Percentiles rank a stretch among this genome's conserved stretches.
Evolutionary conservation across 371 early-diverging fungal species (phyloP).

Genomic region (Thermomucor indicae-seudaticae): DNA sequence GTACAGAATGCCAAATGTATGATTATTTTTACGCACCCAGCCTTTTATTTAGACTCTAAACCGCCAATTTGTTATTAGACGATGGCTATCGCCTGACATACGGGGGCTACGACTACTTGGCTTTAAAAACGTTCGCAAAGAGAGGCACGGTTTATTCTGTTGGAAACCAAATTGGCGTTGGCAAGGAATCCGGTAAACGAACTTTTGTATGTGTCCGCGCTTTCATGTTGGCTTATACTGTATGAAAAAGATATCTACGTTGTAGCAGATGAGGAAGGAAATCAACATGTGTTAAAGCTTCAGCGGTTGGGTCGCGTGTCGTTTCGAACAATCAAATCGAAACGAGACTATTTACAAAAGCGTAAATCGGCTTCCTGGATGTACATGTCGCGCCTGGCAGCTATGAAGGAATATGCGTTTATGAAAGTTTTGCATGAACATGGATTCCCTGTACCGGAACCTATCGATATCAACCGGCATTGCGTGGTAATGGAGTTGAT

Average conservation of each 20-base stretch:
- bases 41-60: not conserved
- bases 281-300: slow-evolving; percentile 86
- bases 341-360: slow-evolving; percentile 94
- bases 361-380: slow-evolving; percentile 96
- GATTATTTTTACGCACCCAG: not conserved
- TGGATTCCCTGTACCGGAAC: slow-evolving; percentile 95
- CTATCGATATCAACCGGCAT: slow-evolving; percentile 94
- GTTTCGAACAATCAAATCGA: slow-evolving; percentile 97
- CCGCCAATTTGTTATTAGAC: slow-evolving; percentile 47
- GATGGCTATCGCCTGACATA: slow-evolving; percentile 98
- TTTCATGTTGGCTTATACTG: too few relatives aligned
- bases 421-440: slow-evolving; percentile 91
- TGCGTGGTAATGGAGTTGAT: slow-evolving; percentile 97
- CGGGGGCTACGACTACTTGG: slow-evolving; percentile 99
- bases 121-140: slow-evolving; percentile 90
- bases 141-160: slow-evolving; percentile 90
- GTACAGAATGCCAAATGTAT: slow-evolving; percentile 85
- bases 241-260: slow-evolving; percentile 85
- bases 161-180: slow-evolving; percentile 99
- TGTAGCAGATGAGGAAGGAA: slow-evolving; percentile 89
- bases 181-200: slow-evolving; percentile 91
- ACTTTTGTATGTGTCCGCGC: too few relatives aligned
- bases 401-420: slow-evolving; percentile 96
- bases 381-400: slow-evolving; percentile 96
- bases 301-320: slow-evolving; percentile 97